Conservation (phyloP, 805 yeast species). For the Myxozyma sirexii region DNA sequence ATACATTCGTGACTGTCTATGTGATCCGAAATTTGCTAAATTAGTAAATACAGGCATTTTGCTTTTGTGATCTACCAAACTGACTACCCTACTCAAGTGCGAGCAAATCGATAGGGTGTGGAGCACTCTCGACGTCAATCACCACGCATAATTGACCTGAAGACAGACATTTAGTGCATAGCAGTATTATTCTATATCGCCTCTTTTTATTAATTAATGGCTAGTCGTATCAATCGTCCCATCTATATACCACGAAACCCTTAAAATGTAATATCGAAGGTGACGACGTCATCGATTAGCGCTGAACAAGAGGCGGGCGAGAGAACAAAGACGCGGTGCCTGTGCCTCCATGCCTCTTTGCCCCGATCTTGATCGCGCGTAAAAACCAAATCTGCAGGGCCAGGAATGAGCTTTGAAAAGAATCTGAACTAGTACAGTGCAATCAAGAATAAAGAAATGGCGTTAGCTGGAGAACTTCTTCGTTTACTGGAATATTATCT, state of each 20-base stretch:
- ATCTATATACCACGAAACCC: no score
- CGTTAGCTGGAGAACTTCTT: background rate
- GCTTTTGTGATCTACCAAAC: background rate
- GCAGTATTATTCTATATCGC: background rate
- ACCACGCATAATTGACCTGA: background rate
- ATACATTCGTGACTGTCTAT: conserved; percentile 12
- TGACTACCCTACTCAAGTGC: conserved; percentile 2
- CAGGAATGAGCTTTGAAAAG: no score
- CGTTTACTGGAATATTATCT: background rate
- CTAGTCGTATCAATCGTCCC: no score
- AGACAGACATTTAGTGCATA: background rate
- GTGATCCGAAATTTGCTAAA: conserved; percentile 15
- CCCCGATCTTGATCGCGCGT: no score
- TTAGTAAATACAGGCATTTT: conserved; percentile 9
- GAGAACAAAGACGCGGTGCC: background rate
- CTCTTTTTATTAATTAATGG: no score
- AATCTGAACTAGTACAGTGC: no score
- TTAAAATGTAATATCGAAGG: background rate
- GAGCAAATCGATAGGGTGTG: conserved; percentile 8
- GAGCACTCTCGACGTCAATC: background rate
- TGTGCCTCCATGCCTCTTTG: no score
- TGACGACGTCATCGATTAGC: background rate
- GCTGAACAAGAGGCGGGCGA: background rate
- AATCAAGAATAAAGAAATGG: background rate
- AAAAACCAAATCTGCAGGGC: background rate